A percentile compares a stretch with the other conserved stretches of the same genome.
Evolutionary conservation across 2,329 filamentous ascomycete species (phyloP).

Genomic region (Cytospora piceae): DNA sequence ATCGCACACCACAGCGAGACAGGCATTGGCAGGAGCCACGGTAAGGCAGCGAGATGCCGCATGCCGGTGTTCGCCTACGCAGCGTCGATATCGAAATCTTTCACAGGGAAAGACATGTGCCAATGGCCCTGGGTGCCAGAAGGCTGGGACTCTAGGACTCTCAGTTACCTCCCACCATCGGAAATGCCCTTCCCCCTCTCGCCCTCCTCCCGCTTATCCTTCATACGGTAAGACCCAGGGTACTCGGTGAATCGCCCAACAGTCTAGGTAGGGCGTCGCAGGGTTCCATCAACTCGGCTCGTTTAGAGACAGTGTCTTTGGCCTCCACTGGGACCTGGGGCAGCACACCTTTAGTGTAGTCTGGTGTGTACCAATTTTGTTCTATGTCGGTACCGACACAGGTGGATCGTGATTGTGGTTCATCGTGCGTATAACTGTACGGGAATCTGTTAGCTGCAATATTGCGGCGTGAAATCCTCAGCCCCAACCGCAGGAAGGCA

Average conservation of each 20-base stretch:
- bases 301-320: constrained; percentile 19
- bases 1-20: constrained; percentile 4
- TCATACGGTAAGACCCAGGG: not conserved
- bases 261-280: constrained; percentile 12
- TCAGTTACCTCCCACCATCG: constrained; percentile 19
- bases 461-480: constrained; percentile 22
- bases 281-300: constrained; percentile 13
- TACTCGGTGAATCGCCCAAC: not conserved
- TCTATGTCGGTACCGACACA: not conserved
- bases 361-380: not conserved
- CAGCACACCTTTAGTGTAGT: not conserved
- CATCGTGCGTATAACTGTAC: constrained; percentile 17
- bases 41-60: constrained; percentile 18
- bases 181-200: constrained; percentile 11
- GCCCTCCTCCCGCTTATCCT: constrained; percentile 1
- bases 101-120: not conserved
- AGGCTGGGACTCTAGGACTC: constrained; percentile 14
- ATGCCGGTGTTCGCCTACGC: constrained; percentile 9
- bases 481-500: constrained; percentile 16
- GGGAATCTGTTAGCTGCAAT: constrained; percentile 17
- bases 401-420: constrained; percentile 1
- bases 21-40: constrained; percentile 8
- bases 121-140: constrained; percentile 10
- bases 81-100: constrained; percentile 9
- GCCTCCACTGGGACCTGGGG: not conserved